Evolutionary conservation across 441 rosid species (phyloP).

Genomic region (Populus hybrid): DNA sequence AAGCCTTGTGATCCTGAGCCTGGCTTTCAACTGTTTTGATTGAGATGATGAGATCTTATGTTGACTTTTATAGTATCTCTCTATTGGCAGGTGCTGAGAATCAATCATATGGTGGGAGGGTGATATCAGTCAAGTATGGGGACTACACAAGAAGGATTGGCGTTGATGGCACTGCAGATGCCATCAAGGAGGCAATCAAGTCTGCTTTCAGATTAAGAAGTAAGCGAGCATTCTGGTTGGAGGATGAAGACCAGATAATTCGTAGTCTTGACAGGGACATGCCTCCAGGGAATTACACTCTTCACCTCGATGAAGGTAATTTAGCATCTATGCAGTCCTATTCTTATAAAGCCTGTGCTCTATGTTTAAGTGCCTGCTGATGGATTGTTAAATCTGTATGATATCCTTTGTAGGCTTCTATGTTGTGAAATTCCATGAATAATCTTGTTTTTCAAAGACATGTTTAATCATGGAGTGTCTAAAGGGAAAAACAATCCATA

Average conservation of each 20-base stretch:
- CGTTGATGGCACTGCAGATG: conserved; percentile 79
- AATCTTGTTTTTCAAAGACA: neutral
- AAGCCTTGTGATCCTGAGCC: conserved; percentile 10
- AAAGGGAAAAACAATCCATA: neutral
- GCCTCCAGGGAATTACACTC: conserved; percentile 87
- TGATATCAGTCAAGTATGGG: conserved; percentile 83
- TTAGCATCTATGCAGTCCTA: neutral
- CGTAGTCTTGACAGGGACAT: conserved; percentile 88
- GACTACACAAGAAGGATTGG: conserved; percentile 92
- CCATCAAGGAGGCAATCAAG: conserved; percentile 86
- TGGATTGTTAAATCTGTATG: neutral
- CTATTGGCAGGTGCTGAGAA: conserved; percentile 42
- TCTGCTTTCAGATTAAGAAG: conserved; percentile 85
- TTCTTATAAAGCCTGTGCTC: neutral
- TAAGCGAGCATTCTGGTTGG: conserved; percentile 91
- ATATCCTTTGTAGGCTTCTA: neutral
- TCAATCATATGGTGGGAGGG: conserved; percentile 77
- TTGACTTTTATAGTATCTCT: neutral
- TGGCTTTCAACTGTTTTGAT: conserved; percentile 8
- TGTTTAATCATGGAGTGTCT: neutral
- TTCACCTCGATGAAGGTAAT: conserved; percentile 86
- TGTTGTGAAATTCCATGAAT: neutral
- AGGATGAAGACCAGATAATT: conserved; percentile 86
- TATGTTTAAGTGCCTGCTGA: neutral
- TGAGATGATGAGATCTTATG: neutral